These are phyloP conservation scores for Mallotus nudiflorus DNA, from an alignment of 345 rosid species.

Conservation along the genomic window DNA sequence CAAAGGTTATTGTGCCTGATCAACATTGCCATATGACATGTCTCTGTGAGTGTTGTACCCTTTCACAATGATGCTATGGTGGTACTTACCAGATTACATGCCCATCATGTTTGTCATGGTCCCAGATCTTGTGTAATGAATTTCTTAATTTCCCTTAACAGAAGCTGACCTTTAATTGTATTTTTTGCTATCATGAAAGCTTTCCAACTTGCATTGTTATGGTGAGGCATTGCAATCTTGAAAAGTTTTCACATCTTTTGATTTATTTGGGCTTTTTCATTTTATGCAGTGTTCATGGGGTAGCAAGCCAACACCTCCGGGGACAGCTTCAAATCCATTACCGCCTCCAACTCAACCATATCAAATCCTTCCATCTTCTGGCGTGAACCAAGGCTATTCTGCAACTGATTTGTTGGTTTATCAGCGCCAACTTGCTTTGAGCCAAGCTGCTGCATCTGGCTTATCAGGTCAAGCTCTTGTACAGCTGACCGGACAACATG, in stretches of 20 bases:
- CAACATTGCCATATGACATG: background rate
- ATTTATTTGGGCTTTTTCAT: background rate
- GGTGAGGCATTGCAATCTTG: background rate
- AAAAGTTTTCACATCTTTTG: background rate
- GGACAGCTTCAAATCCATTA: constrained; percentile 45
- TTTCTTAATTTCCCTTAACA: background rate
- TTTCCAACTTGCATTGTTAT: background rate
- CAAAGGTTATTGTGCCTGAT: too few species aligned
- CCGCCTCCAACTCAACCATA: constrained; percentile 38
- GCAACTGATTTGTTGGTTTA: constrained; percentile 47
- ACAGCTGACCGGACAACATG: constrained; percentile 39
- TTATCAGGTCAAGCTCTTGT: constrained; percentile 38
- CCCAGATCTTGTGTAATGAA: background rate
- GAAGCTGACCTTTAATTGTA: too few species aligned
- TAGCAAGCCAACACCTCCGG: constrained; percentile 58
- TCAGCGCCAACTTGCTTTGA: constrained; percentile 52
- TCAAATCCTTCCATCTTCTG: constrained; percentile 27
- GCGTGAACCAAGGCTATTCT: constrained; percentile 40
- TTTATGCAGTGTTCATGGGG: constrained; percentile 55
- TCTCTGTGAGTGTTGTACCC: background rate
- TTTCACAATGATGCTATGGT: background rate
- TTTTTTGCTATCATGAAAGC: background rate
- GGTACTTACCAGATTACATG: background rate
- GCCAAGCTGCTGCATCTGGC: constrained; percentile 42
- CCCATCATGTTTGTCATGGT: background rate